A percentile compares a stretch with the other conserved stretches of the same genome.
phyloP scores from a whole-genome alignment of 2,329 filamentous ascomycete species.

The Botrytis pseudocinerea region DNA sequence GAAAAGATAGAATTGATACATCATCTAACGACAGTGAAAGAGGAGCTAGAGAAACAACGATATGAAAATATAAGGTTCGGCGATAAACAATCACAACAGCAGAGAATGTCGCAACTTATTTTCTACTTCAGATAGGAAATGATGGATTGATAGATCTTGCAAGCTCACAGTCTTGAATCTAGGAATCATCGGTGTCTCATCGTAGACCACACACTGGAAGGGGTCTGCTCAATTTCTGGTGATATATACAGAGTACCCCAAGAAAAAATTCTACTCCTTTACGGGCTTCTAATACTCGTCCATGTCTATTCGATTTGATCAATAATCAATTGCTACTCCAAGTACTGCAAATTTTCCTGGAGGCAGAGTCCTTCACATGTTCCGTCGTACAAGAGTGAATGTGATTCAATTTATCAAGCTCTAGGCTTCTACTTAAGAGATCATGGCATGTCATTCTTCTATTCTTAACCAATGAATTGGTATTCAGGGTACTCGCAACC shows the following conservation, averaged over 20 bases:
- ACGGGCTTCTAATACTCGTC: no score
- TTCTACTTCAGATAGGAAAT: not conserved
- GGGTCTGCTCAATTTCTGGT: not conserved
- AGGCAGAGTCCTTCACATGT: not conserved
- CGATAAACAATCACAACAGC: no score
- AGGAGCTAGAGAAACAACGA: not conserved
- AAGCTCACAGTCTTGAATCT: not conserved
- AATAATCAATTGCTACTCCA: no score
- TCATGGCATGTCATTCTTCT: not conserved
- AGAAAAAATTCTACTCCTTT: not conserved
- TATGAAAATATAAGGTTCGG: no score
- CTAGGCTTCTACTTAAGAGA: not conserved
- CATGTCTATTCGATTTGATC: not conserved
- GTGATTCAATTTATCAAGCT: not conserved
- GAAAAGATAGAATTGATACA: not conserved
- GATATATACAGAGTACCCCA: rapidly evolving
- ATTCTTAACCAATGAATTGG: not conserved
- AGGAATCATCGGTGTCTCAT: not conserved
- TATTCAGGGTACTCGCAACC: not conserved
- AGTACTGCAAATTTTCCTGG: not conserved
- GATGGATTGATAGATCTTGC: rapidly evolving
- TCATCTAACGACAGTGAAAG: not conserved
- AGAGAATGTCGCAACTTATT: not conserved
- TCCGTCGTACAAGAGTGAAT: not conserved
- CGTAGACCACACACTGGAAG: not conserved